Percentiles rank a stretch among this genome's conserved stretches.
phyloP scores from a whole-genome alignment of 1,284 basidiomycete species.

The Moesziomyces antarcticus region DNA sequence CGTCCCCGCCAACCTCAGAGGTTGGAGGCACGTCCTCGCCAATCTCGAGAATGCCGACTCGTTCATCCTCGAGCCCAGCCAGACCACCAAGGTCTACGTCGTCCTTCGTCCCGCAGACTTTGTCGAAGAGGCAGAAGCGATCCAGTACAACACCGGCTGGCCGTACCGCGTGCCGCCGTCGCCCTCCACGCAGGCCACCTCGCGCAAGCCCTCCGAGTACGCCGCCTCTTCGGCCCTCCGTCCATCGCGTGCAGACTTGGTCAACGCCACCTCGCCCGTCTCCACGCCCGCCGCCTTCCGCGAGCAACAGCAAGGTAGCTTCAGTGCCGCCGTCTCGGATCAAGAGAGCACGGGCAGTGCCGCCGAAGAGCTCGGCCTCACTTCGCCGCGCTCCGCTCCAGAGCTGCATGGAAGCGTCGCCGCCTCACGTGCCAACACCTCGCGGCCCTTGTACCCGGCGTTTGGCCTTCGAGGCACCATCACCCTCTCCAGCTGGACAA shows the following conservation, averaged over 20 bases:
- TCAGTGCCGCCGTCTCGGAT: slow-evolving; percentile 32
- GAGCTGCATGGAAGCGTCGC: slow-evolving; percentile 21
- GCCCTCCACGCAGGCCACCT: slow-evolving; percentile 10
- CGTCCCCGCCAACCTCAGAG: slow-evolving; percentile 54
- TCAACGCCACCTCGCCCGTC: slow-evolving; percentile 21
- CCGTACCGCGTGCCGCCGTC: slow-evolving; percentile 23
- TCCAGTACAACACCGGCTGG: slow-evolving; percentile 15
- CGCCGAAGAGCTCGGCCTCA: slow-evolving; percentile 28
- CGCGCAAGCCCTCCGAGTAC: slow-evolving; percentile 17
- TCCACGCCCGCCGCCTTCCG: slow-evolving; percentile 41
- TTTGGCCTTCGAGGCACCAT: slow-evolving; percentile 48
- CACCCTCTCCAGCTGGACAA: slow-evolving; percentile 39
- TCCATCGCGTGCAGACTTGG: slow-evolving; percentile 10
- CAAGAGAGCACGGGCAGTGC: slow-evolving; percentile 23
- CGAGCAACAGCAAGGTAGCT: slow-evolving; percentile 33
- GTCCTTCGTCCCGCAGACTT: slow-evolving; percentile 52
- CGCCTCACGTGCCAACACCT: slow-evolving; percentile 16
- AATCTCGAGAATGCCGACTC: slow-evolving; percentile 59
- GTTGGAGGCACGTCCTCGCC: slow-evolving; percentile 59
- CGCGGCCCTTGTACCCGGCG: slow-evolving; percentile 29
- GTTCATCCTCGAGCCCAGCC: slow-evolving; percentile 53
- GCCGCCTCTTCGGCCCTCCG: slow-evolving; percentile 4
- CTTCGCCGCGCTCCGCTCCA: slow-evolving; percentile 44
- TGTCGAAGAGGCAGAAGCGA: slow-evolving; percentile 39
- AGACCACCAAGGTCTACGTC: slow-evolving; percentile 53